phyloP scores from a whole-genome alignment of 2,329 filamentous ascomycete species.

The Cladophialophora exuberans region DNA sequence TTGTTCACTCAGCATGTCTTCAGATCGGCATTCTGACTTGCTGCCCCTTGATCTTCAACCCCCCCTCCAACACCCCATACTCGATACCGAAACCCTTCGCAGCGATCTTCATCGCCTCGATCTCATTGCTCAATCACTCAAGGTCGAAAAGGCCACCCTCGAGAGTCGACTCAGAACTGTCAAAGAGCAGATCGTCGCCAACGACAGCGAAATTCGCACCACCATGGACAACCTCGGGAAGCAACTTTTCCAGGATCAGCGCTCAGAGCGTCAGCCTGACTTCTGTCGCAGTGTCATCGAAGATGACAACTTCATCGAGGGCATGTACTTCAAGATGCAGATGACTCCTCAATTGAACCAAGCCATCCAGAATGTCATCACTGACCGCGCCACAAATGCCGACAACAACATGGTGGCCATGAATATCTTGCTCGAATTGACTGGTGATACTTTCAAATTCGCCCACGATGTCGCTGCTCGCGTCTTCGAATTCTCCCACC shows the following conservation, averaged over 20 bases:
- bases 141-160: not conserved
- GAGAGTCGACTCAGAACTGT: slow-evolving; percentile 1
- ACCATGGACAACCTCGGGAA: slow-evolving; percentile 17
- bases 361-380: slow-evolving; percentile 18
- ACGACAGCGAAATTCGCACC: slow-evolving; percentile 14
- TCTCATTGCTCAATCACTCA: not conserved
- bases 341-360: slow-evolving; percentile 10
- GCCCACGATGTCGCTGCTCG: slow-evolving; percentile 13
- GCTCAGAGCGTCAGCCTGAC: slow-evolving; percentile 6
- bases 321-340: slow-evolving; percentile 17
- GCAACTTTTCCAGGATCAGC: slow-evolving; percentile 8
- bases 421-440: slow-evolving; percentile 24
- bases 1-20: not conserved
- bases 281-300: slow-evolving; percentile 12
- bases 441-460: slow-evolving; percentile 18
- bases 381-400: slow-evolving; percentile 3
- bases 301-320: slow-evolving; percentile 20
- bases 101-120: slow-evolving; percentile 9
- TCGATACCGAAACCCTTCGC: slow-evolving; percentile 11
- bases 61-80: not conserved
- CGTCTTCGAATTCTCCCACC: slow-evolving; percentile 6
- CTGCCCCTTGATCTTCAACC: slow-evolving; percentile 3
- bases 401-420: slow-evolving; percentile 12
- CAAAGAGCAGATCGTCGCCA: slow-evolving; percentile 8
- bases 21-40: too few species aligned